Evolutionary conservation across 1,284 basidiomycete genomes (phyloP).

Genomic region (Cystobasidium sp.): DNA sequence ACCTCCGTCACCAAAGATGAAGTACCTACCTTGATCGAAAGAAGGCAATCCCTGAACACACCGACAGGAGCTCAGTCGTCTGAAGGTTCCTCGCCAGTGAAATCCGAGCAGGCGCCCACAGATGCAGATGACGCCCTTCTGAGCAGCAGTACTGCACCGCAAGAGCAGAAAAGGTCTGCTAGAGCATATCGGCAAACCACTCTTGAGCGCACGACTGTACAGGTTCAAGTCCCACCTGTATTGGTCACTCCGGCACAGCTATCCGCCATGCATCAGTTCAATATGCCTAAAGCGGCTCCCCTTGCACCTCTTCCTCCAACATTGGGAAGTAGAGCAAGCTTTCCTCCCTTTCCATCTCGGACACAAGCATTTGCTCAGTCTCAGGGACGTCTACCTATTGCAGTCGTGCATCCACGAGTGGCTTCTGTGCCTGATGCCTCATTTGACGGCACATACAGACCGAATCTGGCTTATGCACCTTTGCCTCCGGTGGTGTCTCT

Average conservation of each 20-base stretch:
- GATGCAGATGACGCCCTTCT: too few relatives aligned
- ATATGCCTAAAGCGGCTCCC: not conserved
- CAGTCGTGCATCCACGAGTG: not conserved
- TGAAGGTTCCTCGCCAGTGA: too few relatives aligned
- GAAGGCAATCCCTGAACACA: too few relatives aligned
- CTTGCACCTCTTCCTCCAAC: not conserved
- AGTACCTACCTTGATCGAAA: too few relatives aligned
- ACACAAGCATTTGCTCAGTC: conserved; percentile 3
- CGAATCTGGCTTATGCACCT: not conserved
- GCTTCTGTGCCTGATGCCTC: not conserved
- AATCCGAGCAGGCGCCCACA: too few relatives aligned
- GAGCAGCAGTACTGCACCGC: too few relatives aligned
- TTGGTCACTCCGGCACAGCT: not conserved
- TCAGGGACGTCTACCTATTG: not conserved
- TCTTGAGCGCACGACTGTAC: not conserved
- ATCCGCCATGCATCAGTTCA: conserved; percentile 23
- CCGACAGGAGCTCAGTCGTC: too few relatives aligned
- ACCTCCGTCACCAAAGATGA: too few relatives aligned
- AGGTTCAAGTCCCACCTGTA: not conserved
- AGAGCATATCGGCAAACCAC: not conserved
- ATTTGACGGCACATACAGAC: not conserved
- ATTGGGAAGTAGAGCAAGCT: not conserved
- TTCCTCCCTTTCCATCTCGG: not conserved
- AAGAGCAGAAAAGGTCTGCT: not conserved
- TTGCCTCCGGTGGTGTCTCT: not conserved